Conservation (phyloP, 2,329 filamentous ascomycete genomes). For the Aspergillus sergii region DNA sequence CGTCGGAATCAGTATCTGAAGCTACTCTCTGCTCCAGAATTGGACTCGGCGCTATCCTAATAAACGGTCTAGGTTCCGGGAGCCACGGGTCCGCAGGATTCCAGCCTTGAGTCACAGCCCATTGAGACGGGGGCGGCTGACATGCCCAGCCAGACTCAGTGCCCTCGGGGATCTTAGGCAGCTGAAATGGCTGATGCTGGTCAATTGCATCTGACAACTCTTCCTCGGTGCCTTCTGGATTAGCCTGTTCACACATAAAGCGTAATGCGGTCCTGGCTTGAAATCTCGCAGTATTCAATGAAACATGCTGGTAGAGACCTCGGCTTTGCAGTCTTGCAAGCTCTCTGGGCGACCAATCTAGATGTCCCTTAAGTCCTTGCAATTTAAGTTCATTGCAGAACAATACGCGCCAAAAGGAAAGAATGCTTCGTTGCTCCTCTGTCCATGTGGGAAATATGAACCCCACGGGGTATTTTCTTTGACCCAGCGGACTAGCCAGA, state of each 20-base stretch:
- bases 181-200: neutral
- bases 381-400: neutral
- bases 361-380: neutral
- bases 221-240: neutral
- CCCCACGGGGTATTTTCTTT: neutral
- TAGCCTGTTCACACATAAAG: neutral
- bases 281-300: neutral
- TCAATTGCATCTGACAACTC: neutral
- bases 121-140: neutral
- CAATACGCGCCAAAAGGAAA: neutral
- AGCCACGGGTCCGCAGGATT: neutral
- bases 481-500: neutral
- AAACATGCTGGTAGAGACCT: neutral
- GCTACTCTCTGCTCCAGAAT: no score
- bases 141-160: neutral
- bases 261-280: neutral
- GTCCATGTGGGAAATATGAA: neutral
- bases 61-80: neutral
- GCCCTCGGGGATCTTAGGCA: neutral
- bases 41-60: no score
- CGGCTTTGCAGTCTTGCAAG: neutral
- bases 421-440: slow-evolving; percentile 5
- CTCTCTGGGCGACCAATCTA: neutral
- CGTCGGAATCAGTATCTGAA: neutral
- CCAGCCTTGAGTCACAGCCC: neutral